Evolutionary conservation across 2,329 filamentous ascomycete genomes (phyloP).

Genomic region (Reticulascus tulasneorum): DNA sequence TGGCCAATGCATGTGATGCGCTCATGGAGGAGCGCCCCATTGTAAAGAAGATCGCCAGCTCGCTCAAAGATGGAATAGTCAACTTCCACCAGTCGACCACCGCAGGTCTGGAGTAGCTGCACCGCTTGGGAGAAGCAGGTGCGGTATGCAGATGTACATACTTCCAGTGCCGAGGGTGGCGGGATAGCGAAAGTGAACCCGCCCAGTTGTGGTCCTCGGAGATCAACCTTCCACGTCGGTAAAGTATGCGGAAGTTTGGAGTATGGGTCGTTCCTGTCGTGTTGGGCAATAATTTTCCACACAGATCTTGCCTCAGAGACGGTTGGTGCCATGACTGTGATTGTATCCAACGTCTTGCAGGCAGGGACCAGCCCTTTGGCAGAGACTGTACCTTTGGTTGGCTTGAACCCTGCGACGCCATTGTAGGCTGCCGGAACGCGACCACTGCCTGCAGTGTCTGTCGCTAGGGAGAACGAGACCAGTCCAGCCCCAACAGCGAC

Average conservation of each 20-base stretch:
- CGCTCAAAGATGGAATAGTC: constrained; percentile 43
- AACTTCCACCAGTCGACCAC: constrained; percentile 33
- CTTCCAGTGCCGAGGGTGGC: constrained; percentile 22
- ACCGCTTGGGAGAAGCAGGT: constrained; percentile 29
- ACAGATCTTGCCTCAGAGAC: constrained; percentile 46
- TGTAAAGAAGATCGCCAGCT: constrained; percentile 47
- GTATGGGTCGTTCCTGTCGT: constrained; percentile 47
- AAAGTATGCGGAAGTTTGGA: constrained; percentile 34
- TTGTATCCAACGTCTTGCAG: constrained; percentile 53
- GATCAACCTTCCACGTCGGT: constrained; percentile 16
- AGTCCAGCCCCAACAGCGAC: constrained; percentile 50
- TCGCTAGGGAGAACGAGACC: constrained; percentile 54
- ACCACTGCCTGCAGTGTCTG: constrained; percentile 53
- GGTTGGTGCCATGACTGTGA: constrained; percentile 48
- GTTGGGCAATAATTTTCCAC: constrained; percentile 43
- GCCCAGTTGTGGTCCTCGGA: constrained; percentile 14
- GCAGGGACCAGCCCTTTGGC: constrained; percentile 48
- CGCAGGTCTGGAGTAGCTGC: constrained; percentile 36
- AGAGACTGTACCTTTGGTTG: constrained; percentile 49
- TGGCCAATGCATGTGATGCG: constrained; percentile 46
- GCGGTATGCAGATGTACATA: constrained; percentile 37
- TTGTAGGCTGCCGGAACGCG: constrained; percentile 51
- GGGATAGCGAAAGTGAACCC: constrained; percentile 48
- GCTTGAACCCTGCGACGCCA: constrained; percentile 47
- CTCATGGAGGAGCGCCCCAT: constrained; percentile 54